Percentiles rank a stretch among this genome's conserved stretches.
Evolutionary conservation across 441 rosid species (phyloP).

Genomic region (Rhodomyrtus psidioides): DNA sequence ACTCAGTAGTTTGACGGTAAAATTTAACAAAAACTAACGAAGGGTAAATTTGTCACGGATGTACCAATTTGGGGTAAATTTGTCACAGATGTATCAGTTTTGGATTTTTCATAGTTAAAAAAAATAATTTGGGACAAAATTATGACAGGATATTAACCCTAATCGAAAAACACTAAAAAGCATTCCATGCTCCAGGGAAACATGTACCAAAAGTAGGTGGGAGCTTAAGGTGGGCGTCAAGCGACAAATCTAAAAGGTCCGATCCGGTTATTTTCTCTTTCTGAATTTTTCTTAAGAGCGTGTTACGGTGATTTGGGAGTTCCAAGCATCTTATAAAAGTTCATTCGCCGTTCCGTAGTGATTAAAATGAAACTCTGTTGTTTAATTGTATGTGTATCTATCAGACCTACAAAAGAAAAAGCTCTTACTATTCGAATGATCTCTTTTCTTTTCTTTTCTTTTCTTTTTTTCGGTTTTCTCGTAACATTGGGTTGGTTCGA

Average conservation of each 20-base stretch:
- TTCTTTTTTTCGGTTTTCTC: neutral
- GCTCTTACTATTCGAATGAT: neutral
- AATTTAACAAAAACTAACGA: too few relatives aligned
- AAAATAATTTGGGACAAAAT: too few relatives aligned
- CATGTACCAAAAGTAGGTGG: neutral
- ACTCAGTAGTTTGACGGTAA: too few relatives aligned
- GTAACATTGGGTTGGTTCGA: neutral
- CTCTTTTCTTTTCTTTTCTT: neutral
- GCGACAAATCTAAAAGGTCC: neutral
- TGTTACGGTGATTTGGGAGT: neutral
- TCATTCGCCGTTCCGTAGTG: neutral
- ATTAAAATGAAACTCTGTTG: neutral
- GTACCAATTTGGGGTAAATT: too few relatives aligned
- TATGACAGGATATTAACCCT: too few relatives aligned
- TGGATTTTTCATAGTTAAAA: too few relatives aligned
- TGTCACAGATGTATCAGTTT: too few relatives aligned
- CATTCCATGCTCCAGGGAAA: neutral
- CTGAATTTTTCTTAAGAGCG: neutral
- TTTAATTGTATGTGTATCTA: neutral
- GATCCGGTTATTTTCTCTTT: neutral
- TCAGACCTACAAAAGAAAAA: neutral
- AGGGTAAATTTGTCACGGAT: too few relatives aligned
- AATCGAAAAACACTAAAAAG: neutral
- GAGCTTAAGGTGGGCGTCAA: neutral
- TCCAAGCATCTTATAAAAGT: neutral